A percentile compares a stretch with the other conserved stretches of the same genome.
These are phyloP conservation scores for Eudorina sp. DNA, from an alignment of 139 green algal species.

Conservation along the genomic window DNA sequence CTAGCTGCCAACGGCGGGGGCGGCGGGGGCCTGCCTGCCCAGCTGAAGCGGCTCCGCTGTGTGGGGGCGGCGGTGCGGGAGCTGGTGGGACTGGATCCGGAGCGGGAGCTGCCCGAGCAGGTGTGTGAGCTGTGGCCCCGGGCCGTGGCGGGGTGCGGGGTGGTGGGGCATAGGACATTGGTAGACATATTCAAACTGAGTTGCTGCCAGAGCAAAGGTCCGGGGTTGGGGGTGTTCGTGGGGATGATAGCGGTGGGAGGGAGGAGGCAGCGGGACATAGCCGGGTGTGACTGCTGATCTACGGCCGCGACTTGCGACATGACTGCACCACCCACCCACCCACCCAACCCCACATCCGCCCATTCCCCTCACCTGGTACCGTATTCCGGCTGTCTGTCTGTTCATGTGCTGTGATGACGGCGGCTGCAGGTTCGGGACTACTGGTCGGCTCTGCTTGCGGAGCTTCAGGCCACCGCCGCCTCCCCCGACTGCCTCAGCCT, in stretches of 20 bases:
- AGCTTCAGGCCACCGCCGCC: constrained; percentile 60
- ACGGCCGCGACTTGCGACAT: too few relatives aligned
- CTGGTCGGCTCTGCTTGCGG: constrained; percentile 32
- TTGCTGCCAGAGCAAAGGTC: not conserved
- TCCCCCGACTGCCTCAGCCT: constrained; percentile 39
- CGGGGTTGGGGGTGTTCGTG: not conserved
- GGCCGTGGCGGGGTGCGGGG: too few relatives aligned
- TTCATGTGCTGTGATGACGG: not conserved
- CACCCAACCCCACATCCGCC: too few relatives aligned
- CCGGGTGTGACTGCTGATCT: too few relatives aligned
- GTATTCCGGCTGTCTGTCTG: not conserved
- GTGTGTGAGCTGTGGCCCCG: too few relatives aligned
- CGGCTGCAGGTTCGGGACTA: constrained; percentile 18
- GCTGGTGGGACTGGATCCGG: constrained; percentile 1
- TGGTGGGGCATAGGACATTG: too few relatives aligned
- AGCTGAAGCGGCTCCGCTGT: constrained; percentile 52
- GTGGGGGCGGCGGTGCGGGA: constrained; percentile 27
- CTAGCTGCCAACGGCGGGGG: too few relatives aligned
- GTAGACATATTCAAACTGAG: too few relatives aligned
- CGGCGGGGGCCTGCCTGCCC: not conserved
- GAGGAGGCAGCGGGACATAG: not conserved
- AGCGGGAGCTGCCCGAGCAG: constrained; percentile 17
- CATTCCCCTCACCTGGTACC: too few relatives aligned
- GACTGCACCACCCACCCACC: too few relatives aligned
- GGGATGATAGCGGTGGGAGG: not conserved